phyloP scores from a whole-genome alignment of 352 stramenopile genomes.

The Phytopythium litorale region DNA sequence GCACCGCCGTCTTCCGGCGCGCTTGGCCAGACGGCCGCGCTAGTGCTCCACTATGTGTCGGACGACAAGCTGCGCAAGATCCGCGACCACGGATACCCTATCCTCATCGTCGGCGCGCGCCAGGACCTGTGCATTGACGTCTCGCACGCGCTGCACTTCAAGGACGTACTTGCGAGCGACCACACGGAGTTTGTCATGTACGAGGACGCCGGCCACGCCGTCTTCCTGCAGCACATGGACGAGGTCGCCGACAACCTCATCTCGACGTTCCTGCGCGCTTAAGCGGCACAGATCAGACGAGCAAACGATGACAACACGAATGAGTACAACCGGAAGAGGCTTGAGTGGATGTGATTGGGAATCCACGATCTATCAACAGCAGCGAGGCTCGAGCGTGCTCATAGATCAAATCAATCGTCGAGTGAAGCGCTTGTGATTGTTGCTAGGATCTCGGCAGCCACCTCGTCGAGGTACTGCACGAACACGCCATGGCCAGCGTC shows the following conservation, averaged over 20 bases:
- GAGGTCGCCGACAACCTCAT: constrained; percentile 31
- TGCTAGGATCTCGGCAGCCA: constrained; percentile 27
- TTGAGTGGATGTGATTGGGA: neutral
- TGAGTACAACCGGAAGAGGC: neutral
- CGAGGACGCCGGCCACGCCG: constrained; percentile 34
- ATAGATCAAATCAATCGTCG: neutral
- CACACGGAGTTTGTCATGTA: constrained; percentile 39
- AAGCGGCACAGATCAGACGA: neutral
- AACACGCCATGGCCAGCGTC: constrained; percentile 36
- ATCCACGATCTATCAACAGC: neutral
- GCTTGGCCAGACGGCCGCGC: constrained; percentile 27
- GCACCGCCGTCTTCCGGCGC: constrained; percentile 14
- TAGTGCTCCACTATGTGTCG: constrained; percentile 26
- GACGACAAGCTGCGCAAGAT: constrained; percentile 37
- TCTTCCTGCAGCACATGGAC: constrained; percentile 40
- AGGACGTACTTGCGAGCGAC: constrained; percentile 25
- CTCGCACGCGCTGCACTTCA: constrained; percentile 29
- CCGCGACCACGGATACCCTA: constrained; percentile 31
- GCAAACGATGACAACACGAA: neutral
- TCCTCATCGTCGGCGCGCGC: constrained; percentile 34
- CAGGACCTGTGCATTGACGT: constrained; percentile 32
- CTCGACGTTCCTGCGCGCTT: constrained; percentile 3
- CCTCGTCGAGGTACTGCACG: constrained; percentile 39
- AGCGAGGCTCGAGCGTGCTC: neutral
- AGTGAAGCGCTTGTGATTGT: constrained; percentile 10